A percentile compares a stretch with the other conserved stretches of the same genome.
Evolutionary conservation across 768 basidiomycete genomes (phyloP).

Genomic region (Macrolepiota albuminosa): DNA sequence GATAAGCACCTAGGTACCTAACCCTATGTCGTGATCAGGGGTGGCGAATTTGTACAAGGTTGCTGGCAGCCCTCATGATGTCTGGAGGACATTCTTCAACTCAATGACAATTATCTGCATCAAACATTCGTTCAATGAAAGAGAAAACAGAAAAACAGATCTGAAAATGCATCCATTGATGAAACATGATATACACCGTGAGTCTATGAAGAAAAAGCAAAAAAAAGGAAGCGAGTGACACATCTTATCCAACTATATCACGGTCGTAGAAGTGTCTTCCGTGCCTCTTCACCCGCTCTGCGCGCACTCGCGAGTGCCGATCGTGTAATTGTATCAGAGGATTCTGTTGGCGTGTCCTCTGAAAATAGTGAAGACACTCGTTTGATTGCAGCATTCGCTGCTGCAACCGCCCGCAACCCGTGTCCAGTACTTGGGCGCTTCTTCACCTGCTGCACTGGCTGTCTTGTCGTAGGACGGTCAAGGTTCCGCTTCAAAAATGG

Average conservation of each 20-base stretch:
- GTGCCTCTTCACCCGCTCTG: slow-evolving; percentile 48
- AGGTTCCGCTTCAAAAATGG: slow-evolving; percentile 63
- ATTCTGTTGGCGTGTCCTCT: slow-evolving; percentile 10
- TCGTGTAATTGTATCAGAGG: slow-evolving; percentile 20
- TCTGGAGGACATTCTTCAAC: neutral
- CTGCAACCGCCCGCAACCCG: slow-evolving; percentile 56
- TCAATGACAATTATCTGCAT: neutral
- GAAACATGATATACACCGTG: neutral
- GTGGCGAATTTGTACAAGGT: neutral
- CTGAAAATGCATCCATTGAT: neutral
- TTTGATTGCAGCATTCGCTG: slow-evolving; percentile 42
- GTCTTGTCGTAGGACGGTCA: slow-evolving; percentile 18
- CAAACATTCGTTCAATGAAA: neutral
- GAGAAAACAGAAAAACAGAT: neutral
- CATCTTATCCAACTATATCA: slow-evolving; percentile 11
- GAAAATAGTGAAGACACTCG: slow-evolving; percentile 16
- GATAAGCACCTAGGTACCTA: too few species aligned
- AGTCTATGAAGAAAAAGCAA: neutral
- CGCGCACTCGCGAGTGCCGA: slow-evolving; percentile 41
- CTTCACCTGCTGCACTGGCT: slow-evolving; percentile 17
- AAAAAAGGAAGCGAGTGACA: neutral
- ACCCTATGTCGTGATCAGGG: too few species aligned
- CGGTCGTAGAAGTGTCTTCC: slow-evolving; percentile 38
- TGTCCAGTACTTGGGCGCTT: slow-evolving; percentile 50
- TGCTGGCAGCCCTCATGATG: neutral